Conservation (phyloP, 1,284 basidiomycete genomes). For the Afroboletus lepidellus region DNA sequence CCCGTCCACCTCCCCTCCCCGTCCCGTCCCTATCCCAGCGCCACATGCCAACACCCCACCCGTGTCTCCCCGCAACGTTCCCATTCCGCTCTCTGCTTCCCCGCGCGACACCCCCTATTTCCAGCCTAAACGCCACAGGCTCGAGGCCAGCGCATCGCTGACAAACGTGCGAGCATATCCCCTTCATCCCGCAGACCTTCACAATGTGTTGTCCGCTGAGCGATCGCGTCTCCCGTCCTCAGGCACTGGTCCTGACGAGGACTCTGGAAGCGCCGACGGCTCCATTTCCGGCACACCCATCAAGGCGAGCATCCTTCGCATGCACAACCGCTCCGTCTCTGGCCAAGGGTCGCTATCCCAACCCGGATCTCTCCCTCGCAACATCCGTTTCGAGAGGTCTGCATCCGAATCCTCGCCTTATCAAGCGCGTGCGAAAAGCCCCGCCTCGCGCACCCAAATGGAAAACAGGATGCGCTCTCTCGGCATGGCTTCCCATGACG, state of each 20-base stretch:
- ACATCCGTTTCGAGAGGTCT: slow-evolving; percentile 36
- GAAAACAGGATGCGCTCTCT: slow-evolving; percentile 30
- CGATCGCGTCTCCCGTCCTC: slow-evolving; percentile 31
- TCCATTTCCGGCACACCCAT: slow-evolving; percentile 31
- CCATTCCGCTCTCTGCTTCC: slow-evolving; percentile 26
- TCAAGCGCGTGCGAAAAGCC: slow-evolving; percentile 30
- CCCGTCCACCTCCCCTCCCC: slow-evolving; percentile 23
- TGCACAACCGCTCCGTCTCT: slow-evolving; percentile 39
- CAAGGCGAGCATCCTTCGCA: slow-evolving; percentile 39
- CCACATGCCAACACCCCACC: slow-evolving; percentile 20
- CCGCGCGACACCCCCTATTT: slow-evolving; percentile 28
- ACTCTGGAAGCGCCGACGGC: slow-evolving; percentile 22
- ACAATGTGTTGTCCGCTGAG: slow-evolving; percentile 32
- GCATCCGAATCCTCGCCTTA: slow-evolving; percentile 26
- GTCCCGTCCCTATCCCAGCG: slow-evolving; percentile 21
- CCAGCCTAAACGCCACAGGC: slow-evolving; percentile 25
- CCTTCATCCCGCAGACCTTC: slow-evolving; percentile 35
- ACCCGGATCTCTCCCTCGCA: slow-evolving; percentile 28
- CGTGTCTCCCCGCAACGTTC: slow-evolving; percentile 28
- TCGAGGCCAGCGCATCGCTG: slow-evolving; percentile 27
- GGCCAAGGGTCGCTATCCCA: slow-evolving; percentile 30
- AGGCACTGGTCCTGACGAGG: slow-evolving; percentile 26
- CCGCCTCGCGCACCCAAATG: slow-evolving; percentile 21
- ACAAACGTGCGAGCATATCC: slow-evolving; percentile 29
- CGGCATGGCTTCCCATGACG: slow-evolving; percentile 22